These are phyloP conservation scores for Pseudocercospora musae DNA, from an alignment of 2,329 filamentous ascomycete genomes.

Conservation along the genomic window DNA sequence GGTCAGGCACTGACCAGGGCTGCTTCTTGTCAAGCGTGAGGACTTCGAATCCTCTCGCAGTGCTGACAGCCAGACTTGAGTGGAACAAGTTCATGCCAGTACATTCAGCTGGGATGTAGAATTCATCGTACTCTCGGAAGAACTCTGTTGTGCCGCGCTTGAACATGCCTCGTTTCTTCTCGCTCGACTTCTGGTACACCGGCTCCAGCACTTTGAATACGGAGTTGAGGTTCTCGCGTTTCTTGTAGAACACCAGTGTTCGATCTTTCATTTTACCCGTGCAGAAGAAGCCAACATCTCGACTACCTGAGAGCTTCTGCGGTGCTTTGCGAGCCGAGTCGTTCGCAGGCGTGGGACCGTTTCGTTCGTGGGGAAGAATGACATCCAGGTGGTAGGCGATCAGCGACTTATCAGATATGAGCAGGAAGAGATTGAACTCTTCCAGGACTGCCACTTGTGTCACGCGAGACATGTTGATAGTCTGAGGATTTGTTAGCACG, in stretches of 20 bases:
- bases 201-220: conserved; percentile 96
- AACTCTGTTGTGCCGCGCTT: conserved; percentile 79
- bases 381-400: conserved; percentile 93
- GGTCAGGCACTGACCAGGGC: conserved; percentile 87
- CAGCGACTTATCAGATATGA: conserved; percentile 86
- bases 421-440: conserved; percentile 87
- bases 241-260: conserved; percentile 93
- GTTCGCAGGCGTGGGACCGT: conserved; percentile 38
- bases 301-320: conserved; percentile 78
- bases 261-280: conserved; percentile 97
- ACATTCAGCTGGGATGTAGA: conserved; percentile 95
- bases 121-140: conserved; percentile 97
- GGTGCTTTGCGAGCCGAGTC: conserved; percentile 82
- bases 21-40: conserved; percentile 97
- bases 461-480: conserved; percentile 71
- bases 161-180: conserved; percentile 72
- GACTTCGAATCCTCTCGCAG: conserved; percentile 89
- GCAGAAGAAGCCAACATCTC: conserved; percentile 95
- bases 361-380: conserved; percentile 59
- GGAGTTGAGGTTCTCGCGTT: conserved; percentile 79
- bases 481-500: conserved; percentile 51
- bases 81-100: conserved; percentile 96
- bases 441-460: conserved; percentile 94
- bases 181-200: conserved; percentile 85
- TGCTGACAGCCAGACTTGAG: conserved; percentile 86